Base-by-base conservation (phyloP, 352 stramenopile genomes). In the Pythium dissimile region DNA sequence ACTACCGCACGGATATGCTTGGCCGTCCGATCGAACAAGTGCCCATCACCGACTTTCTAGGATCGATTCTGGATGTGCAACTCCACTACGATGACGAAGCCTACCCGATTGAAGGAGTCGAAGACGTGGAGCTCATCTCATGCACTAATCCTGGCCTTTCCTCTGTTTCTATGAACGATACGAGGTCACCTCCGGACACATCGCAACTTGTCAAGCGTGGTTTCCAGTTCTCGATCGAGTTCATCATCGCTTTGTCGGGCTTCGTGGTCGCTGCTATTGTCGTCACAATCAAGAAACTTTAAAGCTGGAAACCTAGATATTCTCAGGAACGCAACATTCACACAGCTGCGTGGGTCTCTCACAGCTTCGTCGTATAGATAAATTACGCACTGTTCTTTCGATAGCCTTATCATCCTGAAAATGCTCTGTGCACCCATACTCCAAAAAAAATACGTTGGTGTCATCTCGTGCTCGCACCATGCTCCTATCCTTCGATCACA, bases 21-120 rank as follows among this genome's bases (percentile, higher is more conserved):
- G 73, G 74, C 1, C 82, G 86, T 18, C 68, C 78, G 9, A 80
- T 95, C 51, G 69, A 89, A 28, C 61, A 79, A 5, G 79, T 93
- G 3, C 78, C 75, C 9, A 89, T 96, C 66, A 95, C 87, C 4
- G 87, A 96, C 51, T 95, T 96, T 61, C 71, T 96, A n/a, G 86
- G 87, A 6, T 95, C 87, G 5, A 86, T 96, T 20, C 59, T 96
- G 18, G 75, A 94, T 42, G 66, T 96, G 15, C 67, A 92, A 5
- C 68, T 92, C 23, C 79, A 83, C 42, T 77, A 67, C 32, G 75
- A 92, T 41, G 70, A 88, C 30, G 84, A 91, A 54, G 76, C 76
- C 6, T 94, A 93, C 64, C 86, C 80, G 3, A 78, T 94, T 24
- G 71, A 85, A 27, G 62, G 26, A n/a, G 38, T 59, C 3, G 32